phyloP scores from a whole-genome alignment of 2,329 filamentous ascomycete genomes.

The Bipolaris sorokiniana region DNA sequence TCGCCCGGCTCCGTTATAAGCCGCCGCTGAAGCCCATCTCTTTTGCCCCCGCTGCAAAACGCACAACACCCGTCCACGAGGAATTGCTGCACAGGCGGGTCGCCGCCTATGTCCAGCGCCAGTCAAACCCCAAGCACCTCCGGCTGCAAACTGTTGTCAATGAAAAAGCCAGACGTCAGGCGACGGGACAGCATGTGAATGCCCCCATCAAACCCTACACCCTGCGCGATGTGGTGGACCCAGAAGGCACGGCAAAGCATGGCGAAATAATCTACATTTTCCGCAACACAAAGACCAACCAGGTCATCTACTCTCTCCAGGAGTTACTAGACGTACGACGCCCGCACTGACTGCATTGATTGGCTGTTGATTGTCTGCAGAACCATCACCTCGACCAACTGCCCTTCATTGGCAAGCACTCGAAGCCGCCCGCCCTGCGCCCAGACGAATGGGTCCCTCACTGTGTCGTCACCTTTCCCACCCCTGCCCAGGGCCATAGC shows the following conservation, averaged over 20 bases:
- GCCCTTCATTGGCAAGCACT: conserved; percentile 68
- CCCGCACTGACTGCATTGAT: neutral
- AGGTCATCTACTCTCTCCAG: conserved; percentile 68
- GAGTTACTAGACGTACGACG: conserved; percentile 61
- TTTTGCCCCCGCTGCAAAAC: conserved; percentile 17
- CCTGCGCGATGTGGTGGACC: conserved; percentile 50
- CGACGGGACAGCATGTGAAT: conserved; percentile 22
- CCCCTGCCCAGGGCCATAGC: conserved; percentile 56
- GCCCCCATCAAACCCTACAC: conserved; percentile 38
- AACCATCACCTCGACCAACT: conserved; percentile 64
- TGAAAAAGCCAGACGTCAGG: conserved; percentile 28
- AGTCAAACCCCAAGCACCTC: conserved; percentile 35
- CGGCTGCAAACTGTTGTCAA: conserved; percentile 35
- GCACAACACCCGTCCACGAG: conserved; percentile 7
- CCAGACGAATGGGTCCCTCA: conserved; percentile 69
- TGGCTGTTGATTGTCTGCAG: conserved; percentile 32
- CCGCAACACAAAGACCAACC: conserved; percentile 66
- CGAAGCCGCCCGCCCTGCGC: conserved; percentile 62
- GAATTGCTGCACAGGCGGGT: conserved; percentile 12
- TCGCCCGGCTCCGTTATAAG: conserved; percentile 36
- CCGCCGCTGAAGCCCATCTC: conserved; percentile 26
- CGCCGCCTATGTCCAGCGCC: conserved; percentile 30
- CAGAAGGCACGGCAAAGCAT: conserved; percentile 43
- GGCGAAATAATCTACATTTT: conserved; percentile 69
- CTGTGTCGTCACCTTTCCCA: conserved; percentile 63